Conservation (phyloP, 2,329 filamentous ascomycete genomes). For the Coniochaeta hoffmannii region DNA sequence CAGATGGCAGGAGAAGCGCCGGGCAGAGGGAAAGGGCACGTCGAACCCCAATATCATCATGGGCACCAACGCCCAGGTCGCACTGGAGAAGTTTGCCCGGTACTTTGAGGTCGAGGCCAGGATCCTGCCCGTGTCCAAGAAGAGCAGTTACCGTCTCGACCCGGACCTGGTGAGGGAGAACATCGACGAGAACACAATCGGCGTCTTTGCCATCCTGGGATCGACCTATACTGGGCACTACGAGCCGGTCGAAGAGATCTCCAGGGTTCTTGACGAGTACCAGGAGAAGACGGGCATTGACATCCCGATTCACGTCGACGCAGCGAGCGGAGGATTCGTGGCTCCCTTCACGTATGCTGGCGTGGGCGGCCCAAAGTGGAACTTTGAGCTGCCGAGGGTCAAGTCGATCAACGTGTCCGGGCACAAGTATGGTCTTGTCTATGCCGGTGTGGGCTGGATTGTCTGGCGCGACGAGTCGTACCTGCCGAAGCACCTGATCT, state of each 20-base stretch:
- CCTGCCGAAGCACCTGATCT: conserved; percentile 61
- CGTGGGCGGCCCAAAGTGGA: conserved; percentile 51
- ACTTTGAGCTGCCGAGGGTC: conserved; percentile 54
- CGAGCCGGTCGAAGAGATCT: conserved; percentile 63
- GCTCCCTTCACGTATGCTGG: conserved; percentile 52
- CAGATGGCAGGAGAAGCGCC: conserved; percentile 61
- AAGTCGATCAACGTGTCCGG: conserved; percentile 58
- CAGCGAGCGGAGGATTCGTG: conserved; percentile 53
- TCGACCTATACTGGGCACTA: conserved; percentile 70
- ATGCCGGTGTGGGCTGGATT: conserved; percentile 63
- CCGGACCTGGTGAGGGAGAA: conserved; percentile 57
- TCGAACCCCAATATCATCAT: conserved; percentile 65
- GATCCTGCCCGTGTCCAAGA: conserved; percentile 54
- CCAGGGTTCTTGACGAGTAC: conserved; percentile 55
- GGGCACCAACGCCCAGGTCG: conserved; percentile 67
- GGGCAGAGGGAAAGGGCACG: conserved; percentile 52
- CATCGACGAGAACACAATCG: conserved; percentile 70
- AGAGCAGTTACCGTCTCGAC: conserved; percentile 55
- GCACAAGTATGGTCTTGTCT: conserved; percentile 57
- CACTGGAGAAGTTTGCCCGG: conserved; percentile 63
- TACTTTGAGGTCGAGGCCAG: conserved; percentile 68
- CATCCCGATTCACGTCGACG: conserved; percentile 63
- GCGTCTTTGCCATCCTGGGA: conserved; percentile 66
- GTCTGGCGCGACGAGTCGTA: conserved; percentile 59
- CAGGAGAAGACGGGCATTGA: conserved; percentile 53